Conservation (phyloP, 441 rosid genomes). For the Aleurites moluccanus region DNA sequence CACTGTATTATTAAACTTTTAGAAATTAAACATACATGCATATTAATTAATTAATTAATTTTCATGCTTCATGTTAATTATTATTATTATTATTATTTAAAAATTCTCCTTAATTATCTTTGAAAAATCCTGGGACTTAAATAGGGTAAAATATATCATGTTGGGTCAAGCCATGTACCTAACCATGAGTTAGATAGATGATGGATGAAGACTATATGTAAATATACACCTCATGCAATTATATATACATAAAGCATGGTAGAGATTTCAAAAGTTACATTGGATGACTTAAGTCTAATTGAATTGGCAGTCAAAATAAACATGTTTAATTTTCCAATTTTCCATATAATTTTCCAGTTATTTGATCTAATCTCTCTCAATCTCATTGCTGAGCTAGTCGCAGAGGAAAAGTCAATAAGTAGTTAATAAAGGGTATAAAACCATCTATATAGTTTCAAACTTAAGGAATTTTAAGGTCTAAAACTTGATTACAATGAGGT, state of each 20-base stretch:
- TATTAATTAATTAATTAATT: no score
- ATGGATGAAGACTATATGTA: background rate
- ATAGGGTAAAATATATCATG: no score
- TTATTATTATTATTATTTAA: no score
- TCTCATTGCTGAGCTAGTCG: background rate
- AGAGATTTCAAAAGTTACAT: no score
- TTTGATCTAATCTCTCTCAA: background rate
- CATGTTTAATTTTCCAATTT: background rate
- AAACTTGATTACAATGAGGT: background rate
- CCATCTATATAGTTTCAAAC: slow-evolving; percentile 9
- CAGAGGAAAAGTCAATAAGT: background rate
- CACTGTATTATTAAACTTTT: no score
- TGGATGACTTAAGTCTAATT: no score
- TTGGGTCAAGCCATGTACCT: no score
- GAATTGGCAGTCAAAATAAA: background rate
- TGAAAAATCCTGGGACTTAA: background rate
- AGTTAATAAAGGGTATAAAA: background rate
- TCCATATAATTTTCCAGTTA: background rate
- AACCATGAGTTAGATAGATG: background rate
- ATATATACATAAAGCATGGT: no score
- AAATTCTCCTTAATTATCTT: no score
- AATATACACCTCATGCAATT: background rate
- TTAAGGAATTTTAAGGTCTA: slow-evolving; percentile 6
- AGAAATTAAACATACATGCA: no score
- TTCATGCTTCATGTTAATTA: no score